Evolutionary conservation across 371 early-diverging fungal genomes (phyloP).

Genomic region (Mucor plumbeus): DNA sequence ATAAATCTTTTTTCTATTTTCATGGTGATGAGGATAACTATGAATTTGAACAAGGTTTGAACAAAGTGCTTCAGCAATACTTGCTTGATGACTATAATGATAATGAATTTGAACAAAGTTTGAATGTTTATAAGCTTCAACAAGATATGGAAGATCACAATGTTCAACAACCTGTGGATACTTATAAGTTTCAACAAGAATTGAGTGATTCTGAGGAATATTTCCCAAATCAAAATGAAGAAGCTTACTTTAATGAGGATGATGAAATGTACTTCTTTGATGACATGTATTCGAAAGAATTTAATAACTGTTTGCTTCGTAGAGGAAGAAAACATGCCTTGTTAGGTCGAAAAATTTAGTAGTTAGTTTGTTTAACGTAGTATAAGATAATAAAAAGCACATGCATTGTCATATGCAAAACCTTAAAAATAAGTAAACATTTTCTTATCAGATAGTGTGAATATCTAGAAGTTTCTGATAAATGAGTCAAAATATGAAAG

Average conservation of each 20-base stretch:
- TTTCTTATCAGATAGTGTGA: neutral
- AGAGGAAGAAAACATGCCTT: constrained; percentile 2
- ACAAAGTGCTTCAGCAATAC: too few relatives aligned
- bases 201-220: neutral
- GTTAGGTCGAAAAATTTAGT: neutral
- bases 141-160: too few relatives aligned
- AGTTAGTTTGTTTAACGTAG: neutral
- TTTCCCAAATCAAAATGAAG: neutral
- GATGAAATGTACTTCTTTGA: neutral
- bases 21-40: neutral
- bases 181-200: too few relatives aligned
- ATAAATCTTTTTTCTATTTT: neutral
- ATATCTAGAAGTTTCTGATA: neutral
- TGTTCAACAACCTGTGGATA: too few relatives aligned
- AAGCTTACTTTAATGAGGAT: neutral
- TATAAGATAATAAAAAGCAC: neutral
- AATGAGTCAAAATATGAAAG: neutral
- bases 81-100: too few relatives aligned
- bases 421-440: neutral
- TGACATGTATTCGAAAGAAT: neutral
- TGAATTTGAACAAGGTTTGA: neutral
- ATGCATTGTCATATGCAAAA: neutral
- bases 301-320: neutral
- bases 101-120: too few relatives aligned
- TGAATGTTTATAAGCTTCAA: too few relatives aligned